Conservation (phyloP, 2,329 filamentous ascomycete genomes). For the Alternaria brassicae region DNA sequence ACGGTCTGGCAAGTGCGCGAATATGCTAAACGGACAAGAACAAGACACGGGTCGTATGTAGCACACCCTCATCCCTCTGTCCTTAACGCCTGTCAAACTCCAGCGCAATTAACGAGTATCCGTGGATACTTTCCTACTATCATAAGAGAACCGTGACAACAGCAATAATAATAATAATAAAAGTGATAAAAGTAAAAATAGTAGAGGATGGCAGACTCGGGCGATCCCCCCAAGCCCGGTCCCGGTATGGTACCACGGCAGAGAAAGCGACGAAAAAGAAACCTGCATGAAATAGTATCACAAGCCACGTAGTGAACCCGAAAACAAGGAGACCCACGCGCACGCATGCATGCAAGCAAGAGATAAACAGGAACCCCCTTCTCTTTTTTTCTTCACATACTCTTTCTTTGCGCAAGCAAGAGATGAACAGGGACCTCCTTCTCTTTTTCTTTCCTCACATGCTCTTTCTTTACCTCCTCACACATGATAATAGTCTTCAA, state of each 20-base stretch:
- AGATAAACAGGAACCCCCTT: neutral
- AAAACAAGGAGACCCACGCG: neutral
- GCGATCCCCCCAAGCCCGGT: neutral
- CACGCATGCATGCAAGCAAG: neutral
- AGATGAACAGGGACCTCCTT: neutral
- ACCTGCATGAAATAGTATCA: neutral
- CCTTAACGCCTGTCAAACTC: neutral
- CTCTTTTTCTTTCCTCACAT: neutral
- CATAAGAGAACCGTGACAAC: neutral
- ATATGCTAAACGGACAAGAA: neutral
- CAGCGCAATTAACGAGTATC: neutral
- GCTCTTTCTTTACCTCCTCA: neutral
- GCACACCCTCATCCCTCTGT: neutral
- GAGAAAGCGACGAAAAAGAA: neutral
- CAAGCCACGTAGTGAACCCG: neutral
- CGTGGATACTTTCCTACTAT: neutral
- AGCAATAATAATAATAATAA: neutral
- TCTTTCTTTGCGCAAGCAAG: neutral
- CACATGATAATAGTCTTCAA: neutral
- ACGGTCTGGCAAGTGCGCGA: neutral
- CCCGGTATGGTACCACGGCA: neutral
- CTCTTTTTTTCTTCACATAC: neutral
- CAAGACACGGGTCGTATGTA: neutral
- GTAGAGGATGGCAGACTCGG: neutral
- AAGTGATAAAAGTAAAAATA: too few species aligned